phyloP scores from a whole-genome alignment of 495 filamentous ascomycete genomes.

The Neurospora sp. region DNA sequence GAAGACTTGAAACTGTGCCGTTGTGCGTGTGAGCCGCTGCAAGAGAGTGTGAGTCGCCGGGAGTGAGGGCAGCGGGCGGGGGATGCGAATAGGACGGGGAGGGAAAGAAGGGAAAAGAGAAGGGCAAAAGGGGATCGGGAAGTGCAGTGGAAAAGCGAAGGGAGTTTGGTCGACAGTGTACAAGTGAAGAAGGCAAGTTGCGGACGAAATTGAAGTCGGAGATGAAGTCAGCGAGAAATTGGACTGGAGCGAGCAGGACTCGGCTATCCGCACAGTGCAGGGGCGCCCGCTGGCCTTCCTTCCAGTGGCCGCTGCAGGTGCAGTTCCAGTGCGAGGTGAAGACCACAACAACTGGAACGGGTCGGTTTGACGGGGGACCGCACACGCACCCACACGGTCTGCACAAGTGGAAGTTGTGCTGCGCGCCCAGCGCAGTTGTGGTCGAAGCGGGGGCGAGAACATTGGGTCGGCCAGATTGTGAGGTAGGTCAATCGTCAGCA shows the following conservation, averaged over 20 bases:
- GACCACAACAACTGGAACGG: neutral
- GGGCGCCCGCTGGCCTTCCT: neutral
- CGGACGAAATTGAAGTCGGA: slow-evolving; percentile 19
- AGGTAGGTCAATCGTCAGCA: neutral
- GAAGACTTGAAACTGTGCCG: neutral
- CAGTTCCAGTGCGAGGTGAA: neutral
- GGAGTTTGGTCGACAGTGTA: neutral
- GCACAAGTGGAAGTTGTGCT: neutral
- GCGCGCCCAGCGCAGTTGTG: neutral
- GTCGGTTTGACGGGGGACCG: neutral
- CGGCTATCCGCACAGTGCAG: neutral
- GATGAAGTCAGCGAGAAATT: slow-evolving; percentile 22
- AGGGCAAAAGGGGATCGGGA: slow-evolving; percentile 1
- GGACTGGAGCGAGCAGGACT: neutral
- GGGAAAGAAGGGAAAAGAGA: slow-evolving; percentile 2
- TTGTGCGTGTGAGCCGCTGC: neutral
- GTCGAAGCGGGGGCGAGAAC: neutral
- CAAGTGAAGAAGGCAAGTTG: slow-evolving; percentile 4
- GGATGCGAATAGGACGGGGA: slow-evolving; percentile 1
- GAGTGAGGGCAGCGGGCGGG: neutral
- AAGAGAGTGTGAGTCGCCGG: slow-evolving; percentile 2
- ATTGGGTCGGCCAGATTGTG: neutral
- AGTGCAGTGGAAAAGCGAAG: neutral
- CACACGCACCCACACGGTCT: neutral
- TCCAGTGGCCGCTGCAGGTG: neutral